Evolutionary conservation across 495 filamentous ascomycete genomes (phyloP), one percentile per base, ranked within the genome.

Genomic region (Aspergillus coremiiformis): DNA sequence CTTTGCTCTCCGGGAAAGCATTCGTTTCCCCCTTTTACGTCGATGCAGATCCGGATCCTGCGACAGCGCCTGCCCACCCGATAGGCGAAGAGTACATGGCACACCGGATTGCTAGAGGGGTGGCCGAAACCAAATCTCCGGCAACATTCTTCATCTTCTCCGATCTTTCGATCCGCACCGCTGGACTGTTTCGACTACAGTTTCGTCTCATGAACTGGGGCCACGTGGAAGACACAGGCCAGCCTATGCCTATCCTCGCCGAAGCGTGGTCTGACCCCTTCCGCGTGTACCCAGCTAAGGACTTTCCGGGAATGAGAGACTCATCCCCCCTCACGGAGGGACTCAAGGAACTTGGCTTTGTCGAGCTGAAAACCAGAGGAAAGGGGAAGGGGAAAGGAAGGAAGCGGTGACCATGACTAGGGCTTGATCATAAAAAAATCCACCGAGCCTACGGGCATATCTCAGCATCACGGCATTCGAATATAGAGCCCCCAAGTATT

Each of bases 221-320:
- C 24, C 54, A 54, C 11, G 64, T 72, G 1, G 66, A 70, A 46
- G 72, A 75, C 54, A 71, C 70, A n/a, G 85, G 84, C 0, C 75
- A 78, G 39, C 76, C 72, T 33, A 79, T 78, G 27, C 79, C 83
- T 10, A 81, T 88, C 21, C 71, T 86, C 5, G 82, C 84, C 0
- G 75, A 80, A 26, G 78, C 78, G 14, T 83, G 87, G 78, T 91
- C 85, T 53, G 83, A 89, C 37, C 72, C 82, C 8, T 96, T 97
- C 63, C 83, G 84, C 20, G 93, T 96, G 19, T 96, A 84, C 66
- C 89, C 89, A 17, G 90, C 92, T n/a, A 96, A 96, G 64, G 92
- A 96, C 65, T 97, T 97, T 56, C 89, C 89, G 0, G 92, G 93
- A 7, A 96, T 97, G 93, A 74, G 82, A 48, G 82, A 72, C 27